Base-by-base conservation (phyloP, 176 grass and related monocot species). In the Lolium perenne region DNA sequence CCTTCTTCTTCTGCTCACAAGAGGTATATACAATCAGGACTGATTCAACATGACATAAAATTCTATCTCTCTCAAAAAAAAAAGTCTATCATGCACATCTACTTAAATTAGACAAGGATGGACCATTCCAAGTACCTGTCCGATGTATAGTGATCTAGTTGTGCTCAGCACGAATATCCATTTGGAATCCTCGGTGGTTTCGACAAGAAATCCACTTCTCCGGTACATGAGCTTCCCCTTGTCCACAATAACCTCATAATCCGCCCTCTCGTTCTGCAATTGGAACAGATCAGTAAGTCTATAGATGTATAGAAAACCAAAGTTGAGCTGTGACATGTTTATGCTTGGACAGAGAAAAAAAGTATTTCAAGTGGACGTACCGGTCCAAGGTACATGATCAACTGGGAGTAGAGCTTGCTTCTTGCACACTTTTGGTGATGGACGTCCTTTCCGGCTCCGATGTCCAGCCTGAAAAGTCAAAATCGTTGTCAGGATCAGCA, bases 131-230 rank as follows among this genome's bases (percentile, higher is more conserved):
- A 63, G 15, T 88, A 97, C 94, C 94, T 92, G 84, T 46, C 94
- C 92, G 15, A 99, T 83, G 74, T 97, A 97, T 10, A 97, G 78
- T 17, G 94, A 86, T 76, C 94, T 86, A 16, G 92, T 77, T 23
- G 97, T 99, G 88, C 94, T 99, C 16, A 94, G 83, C 71, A 99
- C 97, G 78, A 99, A 99, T 90, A 99, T 99, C 94, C 97, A 99
- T 77, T 99, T 99, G 21, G 90, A 86, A 68, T 88, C 97, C 72
- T 99, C 90, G 15, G 86, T 94, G 0, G 92, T 93, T 63, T 90
- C 86, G 76, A 97, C 85, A 5, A 70, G 41, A 7, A 26, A 41
- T 15, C 90, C 87, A 12, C 53, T 89, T 73, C 89, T 64, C 76
- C 58, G 94, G 82, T 99, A 99, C 46, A 89, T 11, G 1, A 99